A percentile compares a stretch with the other conserved stretches of the same genome.
phyloP scores from a whole-genome alignment of 805 yeast species.

The Babjeviella inositovora region DNA sequence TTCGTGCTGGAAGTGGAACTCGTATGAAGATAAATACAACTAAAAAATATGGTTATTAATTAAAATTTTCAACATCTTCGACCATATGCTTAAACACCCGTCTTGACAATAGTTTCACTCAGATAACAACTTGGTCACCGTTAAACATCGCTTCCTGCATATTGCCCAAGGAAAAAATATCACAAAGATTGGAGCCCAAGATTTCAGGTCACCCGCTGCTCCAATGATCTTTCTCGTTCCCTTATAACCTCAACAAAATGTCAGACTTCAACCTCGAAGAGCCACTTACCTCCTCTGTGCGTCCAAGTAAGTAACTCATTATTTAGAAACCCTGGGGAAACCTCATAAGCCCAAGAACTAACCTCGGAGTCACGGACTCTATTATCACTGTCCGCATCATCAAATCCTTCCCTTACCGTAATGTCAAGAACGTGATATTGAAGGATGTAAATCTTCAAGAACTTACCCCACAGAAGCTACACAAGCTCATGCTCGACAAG shows the following conservation, averaged over 20 bases:
- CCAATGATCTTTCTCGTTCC: slow-evolving; percentile 6
- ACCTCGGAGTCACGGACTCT: slow-evolving; percentile 32
- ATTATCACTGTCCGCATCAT: slow-evolving; percentile 74
- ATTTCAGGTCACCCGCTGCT: no score
- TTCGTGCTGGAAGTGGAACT: no score
- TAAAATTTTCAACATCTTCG: no score
- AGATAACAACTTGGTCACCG: no score
- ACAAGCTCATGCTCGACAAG: slow-evolving; percentile 19
- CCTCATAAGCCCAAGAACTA: not conserved
- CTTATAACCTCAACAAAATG: not conserved
- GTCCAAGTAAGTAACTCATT: slow-evolving; percentile 33
- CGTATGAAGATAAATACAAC: no score
- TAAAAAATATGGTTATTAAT: no score
- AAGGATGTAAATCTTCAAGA: slow-evolving; percentile 53
- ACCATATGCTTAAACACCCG: no score
- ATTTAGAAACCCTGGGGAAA: not conserved
- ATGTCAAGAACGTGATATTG: slow-evolving; percentile 63
- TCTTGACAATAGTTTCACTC: no score
- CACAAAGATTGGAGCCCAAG: no score
- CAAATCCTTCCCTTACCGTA: slow-evolving; percentile 85
- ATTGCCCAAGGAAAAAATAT: no score
- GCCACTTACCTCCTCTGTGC: slow-evolving; percentile 66
- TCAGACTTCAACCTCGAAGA: slow-evolving; percentile 30
- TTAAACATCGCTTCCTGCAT: no score
- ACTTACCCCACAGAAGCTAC: slow-evolving; percentile 50